Conservation (phyloP, 306 rosid genomes). For the Astragalus membranaceus region DNA sequence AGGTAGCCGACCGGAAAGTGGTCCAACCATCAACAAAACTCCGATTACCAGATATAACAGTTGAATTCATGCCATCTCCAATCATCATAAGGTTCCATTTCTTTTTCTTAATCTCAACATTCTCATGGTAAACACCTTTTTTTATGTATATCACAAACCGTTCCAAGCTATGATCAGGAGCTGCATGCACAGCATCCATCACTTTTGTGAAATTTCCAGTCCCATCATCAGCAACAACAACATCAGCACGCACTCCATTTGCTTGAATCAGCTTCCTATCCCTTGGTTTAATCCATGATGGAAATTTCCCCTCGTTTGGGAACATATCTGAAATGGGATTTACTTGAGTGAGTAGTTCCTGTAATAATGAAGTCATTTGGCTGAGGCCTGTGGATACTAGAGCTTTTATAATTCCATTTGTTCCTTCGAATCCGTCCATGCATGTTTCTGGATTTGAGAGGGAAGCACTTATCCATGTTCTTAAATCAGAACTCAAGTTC, state of each 20-base stretch:
- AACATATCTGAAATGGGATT: constrained; percentile 21
- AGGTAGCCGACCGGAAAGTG: constrained; percentile 85
- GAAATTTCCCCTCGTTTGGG: constrained; percentile 20
- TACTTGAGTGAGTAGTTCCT: constrained; percentile 53
- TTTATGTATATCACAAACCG: constrained; percentile 65
- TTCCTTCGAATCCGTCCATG: constrained; percentile 80
- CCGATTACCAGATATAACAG: constrained; percentile 62
- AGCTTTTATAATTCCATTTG: constrained; percentile 46
- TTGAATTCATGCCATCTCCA: constrained; percentile 73
- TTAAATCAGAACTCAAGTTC: constrained; percentile 59
- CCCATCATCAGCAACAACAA: constrained; percentile 59
- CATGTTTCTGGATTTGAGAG: constrained; percentile 75
- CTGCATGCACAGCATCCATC: constrained; percentile 60
- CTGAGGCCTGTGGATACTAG: constrained; percentile 40
- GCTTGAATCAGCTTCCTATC: constrained; percentile 48
- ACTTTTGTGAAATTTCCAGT: constrained; percentile 56
- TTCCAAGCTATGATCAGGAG: constrained; percentile 59
- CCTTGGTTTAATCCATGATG: constrained; percentile 50
- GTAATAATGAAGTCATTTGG: constrained; percentile 50
- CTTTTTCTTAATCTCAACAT: constrained; percentile 93
- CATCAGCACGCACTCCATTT: constrained; percentile 35
- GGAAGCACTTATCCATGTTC: constrained; percentile 88
- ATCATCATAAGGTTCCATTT: constrained; percentile 85
- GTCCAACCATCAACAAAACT: constrained; percentile 83
- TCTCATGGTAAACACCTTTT: constrained; percentile 62